Percentiles rank a stretch among this genome's conserved stretches.
These are phyloP conservation scores for Eremothecium coryli DNA, from an alignment of 1,139 yeast genomes.

Conservation along the genomic window DNA sequence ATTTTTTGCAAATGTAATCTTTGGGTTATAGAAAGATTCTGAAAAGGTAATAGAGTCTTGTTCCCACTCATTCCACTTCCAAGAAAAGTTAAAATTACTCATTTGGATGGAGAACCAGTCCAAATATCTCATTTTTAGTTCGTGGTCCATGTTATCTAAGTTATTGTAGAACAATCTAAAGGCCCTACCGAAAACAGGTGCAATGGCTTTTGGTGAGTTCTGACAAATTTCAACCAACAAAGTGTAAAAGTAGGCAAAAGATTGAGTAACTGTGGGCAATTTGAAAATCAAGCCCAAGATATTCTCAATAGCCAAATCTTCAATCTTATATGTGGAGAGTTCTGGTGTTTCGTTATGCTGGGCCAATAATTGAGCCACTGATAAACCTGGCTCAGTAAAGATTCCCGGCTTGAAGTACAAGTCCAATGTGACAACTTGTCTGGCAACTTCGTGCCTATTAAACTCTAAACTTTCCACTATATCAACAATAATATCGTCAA, in stretches of 20 bases:
- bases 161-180: slow-evolving; percentile 73
- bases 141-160: slow-evolving; percentile 62
- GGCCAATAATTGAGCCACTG: slow-evolving; percentile 61
- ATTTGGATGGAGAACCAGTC: slow-evolving; percentile 95
- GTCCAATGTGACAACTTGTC: slow-evolving; percentile 71
- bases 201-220: slow-evolving; percentile 78
- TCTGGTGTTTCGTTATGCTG: slow-evolving; percentile 32
- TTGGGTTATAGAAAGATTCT: slow-evolving; percentile 52
- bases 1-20: slow-evolving; percentile 63
- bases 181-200: slow-evolving; percentile 93
- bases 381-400: slow-evolving; percentile 77
- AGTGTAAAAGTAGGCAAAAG: slow-evolving; percentile 71
- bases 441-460: slow-evolving; percentile 79
- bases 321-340: slow-evolving; percentile 75
- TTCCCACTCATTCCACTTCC: slow-evolving; percentile 99
- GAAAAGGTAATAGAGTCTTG: slow-evolving; percentile 39
- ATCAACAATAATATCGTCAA: slow-evolving; percentile 70
- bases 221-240: slow-evolving; percentile 86
- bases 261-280: slow-evolving; percentile 59
- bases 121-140: slow-evolving; percentile 59
- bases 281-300: slow-evolving; percentile 69
- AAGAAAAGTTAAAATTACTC: slow-evolving; percentile 86
- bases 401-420: slow-evolving; percentile 58
- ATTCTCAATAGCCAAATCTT: slow-evolving; percentile 81
- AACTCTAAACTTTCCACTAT: slow-evolving; percentile 73